A percentile compares a stretch with the other conserved stretches of the same genome.
Evolutionary conservation across 2,329 filamentous ascomycete species (phyloP).

Genomic region (Pyrenophora seminiperda): DNA sequence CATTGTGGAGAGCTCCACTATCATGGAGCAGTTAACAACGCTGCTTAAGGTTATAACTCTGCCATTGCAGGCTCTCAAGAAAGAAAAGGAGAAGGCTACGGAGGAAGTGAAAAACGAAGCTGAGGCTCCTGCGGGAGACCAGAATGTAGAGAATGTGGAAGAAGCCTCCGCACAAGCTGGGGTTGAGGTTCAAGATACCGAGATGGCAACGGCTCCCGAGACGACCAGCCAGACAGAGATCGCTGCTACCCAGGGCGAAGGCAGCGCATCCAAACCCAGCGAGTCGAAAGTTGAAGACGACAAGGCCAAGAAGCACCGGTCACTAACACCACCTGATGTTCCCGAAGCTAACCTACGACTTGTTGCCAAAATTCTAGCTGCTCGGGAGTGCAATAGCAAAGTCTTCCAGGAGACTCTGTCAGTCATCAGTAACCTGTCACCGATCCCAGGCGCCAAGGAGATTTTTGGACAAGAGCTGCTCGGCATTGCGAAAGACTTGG

Average conservation of each 20-base stretch:
- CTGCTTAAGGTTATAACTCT: constrained; percentile 86
- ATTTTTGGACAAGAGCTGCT: constrained; percentile 94
- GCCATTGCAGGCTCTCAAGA: constrained; percentile 82
- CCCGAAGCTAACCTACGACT: constrained; percentile 87
- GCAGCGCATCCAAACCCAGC: constrained; percentile 36
- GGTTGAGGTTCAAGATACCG: constrained; percentile 29
- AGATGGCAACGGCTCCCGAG: constrained; percentile 42
- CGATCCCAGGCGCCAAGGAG: constrained; percentile 86
- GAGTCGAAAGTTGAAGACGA: constrained; percentile 42
- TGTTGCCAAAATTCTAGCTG: constrained; percentile 95
- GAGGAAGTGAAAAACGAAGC: constrained; percentile 53
- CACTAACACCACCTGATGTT: constrained; percentile 78
- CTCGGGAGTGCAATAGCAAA: constrained; percentile 94
- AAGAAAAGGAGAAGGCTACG: constrained; percentile 71
- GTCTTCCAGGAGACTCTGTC: constrained; percentile 97
- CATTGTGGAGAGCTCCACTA: constrained; percentile 94
- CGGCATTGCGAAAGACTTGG: constrained; percentile 81
- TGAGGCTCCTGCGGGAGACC: constrained; percentile 24
- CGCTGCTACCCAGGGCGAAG: constrained; percentile 24
- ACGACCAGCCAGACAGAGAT: constrained; percentile 44
- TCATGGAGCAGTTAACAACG: constrained; percentile 91
- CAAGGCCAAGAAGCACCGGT: constrained; percentile 61
- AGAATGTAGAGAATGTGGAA: constrained; percentile 24
- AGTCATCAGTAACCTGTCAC: constrained; percentile 97
- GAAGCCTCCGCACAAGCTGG: constrained; percentile 16